phyloP scores from a whole-genome alignment of 2,329 filamentous ascomycete species.

The Penicillium paneum region DNA sequence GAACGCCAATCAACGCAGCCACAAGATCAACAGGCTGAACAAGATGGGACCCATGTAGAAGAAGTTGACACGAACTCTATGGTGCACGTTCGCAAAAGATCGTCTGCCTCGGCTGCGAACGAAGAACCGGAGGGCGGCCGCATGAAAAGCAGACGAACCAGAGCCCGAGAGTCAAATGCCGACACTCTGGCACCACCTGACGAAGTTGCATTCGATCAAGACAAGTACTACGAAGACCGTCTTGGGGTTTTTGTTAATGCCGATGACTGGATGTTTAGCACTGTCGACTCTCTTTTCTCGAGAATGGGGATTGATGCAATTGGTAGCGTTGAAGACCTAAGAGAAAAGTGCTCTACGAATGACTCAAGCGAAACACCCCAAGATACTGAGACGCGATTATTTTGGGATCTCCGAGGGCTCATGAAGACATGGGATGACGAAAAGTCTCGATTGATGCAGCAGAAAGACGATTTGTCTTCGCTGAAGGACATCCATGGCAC shows the following conservation, averaged over 20 bases:
- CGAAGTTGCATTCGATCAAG: constrained; percentile 50
- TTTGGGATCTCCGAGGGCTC: constrained; percentile 46
- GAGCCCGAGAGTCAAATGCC: constrained; percentile 56
- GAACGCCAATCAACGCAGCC: constrained; percentile 29
- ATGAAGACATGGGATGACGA: constrained; percentile 46
- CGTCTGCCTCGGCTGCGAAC: constrained; percentile 58
- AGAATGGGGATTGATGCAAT: constrained; percentile 50
- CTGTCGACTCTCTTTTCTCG: constrained; percentile 51
- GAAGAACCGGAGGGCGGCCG: constrained; percentile 58
- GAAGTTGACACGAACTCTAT: constrained; percentile 35
- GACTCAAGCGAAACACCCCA: constrained; percentile 17
- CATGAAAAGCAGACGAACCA: constrained; percentile 58
- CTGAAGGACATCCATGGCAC: constrained; percentile 49
- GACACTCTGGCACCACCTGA: constrained; percentile 47
- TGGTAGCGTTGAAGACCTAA: constrained; percentile 42
- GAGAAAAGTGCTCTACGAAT: constrained; percentile 22
- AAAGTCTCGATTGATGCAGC: constrained; percentile 44
- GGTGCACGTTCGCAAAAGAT: constrained; percentile 55
- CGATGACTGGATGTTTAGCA: constrained; percentile 57
- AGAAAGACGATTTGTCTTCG: constrained; percentile 49
- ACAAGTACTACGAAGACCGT: constrained; percentile 55
- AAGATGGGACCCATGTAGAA: constrained; percentile 26
- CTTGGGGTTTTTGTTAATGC: constrained; percentile 53
- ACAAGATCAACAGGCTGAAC: constrained; percentile 18
- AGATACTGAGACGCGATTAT: constrained; percentile 30